Percentiles rank a stretch among this genome's conserved stretches.
These are phyloP conservation scores for Rhododendron vialii DNA, from an alignment of 148 eudicot genomes.

Conservation along the genomic window DNA sequence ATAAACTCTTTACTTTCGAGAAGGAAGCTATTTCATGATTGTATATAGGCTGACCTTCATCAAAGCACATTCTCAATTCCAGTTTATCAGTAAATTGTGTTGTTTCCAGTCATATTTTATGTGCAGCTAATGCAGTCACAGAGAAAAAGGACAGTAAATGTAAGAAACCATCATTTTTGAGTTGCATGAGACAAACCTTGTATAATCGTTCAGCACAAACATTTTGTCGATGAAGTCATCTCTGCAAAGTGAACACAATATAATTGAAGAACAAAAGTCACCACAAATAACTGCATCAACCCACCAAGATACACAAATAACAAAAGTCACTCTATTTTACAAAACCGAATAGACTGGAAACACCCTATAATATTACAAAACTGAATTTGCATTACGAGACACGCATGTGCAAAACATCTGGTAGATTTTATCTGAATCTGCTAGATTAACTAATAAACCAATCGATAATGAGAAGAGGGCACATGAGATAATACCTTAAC, in stretches of 20 bases:
- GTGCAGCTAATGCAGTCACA: no score
- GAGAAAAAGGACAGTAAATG: no score
- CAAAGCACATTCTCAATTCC: no score
- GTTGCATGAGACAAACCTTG: constrained; percentile 40
- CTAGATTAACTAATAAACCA: neutral
- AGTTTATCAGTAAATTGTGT: no score
- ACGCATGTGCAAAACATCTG: neutral
- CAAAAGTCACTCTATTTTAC: no score
- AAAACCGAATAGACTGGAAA: neutral
- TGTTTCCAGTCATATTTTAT: no score
- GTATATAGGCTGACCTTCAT: no score
- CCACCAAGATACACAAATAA: no score
- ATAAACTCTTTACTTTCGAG: no score
- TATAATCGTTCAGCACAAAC: constrained; percentile 54
- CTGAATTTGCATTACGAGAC: neutral
- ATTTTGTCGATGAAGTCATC: constrained; percentile 64
- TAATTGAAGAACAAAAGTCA: neutral
- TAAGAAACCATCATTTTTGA: no score
- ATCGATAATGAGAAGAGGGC: neutral
- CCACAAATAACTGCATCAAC: no score
- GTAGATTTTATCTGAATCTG: neutral
- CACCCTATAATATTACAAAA: neutral
- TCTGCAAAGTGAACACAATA: constrained; percentile 28
- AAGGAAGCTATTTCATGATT: no score
- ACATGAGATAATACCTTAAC: constrained; percentile 32